phyloP scores from a whole-genome alignment of 805 yeast genomes.

The Kregervanrija pseudodelftensis region DNA sequence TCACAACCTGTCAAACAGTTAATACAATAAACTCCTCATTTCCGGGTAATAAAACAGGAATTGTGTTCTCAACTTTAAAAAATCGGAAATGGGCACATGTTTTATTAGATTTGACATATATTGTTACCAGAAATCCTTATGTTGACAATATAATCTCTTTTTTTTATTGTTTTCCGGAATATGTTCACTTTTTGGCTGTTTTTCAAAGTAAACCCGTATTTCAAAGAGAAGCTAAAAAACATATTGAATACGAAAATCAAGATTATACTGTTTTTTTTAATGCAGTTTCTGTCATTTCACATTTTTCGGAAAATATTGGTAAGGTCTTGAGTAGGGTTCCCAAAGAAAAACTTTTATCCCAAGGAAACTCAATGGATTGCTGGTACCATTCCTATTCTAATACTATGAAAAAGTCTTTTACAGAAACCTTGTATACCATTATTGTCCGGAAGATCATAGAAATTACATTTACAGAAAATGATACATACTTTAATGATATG shows the following conservation, averaged over 20 bases:
- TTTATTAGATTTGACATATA: constrained; percentile 71
- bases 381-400: constrained; percentile 12
- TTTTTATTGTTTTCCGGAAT: constrained; percentile 34
- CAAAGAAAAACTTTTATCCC: constrained; percentile 7
- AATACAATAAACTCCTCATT: constrained; percentile 18
- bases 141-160: constrained; percentile 27
- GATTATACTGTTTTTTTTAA: constrained; percentile 72
- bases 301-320: constrained; percentile 49
- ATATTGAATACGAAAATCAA: constrained; percentile 85
- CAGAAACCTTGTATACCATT: constrained; percentile 12
- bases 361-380: constrained; percentile 12
- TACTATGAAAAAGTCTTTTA: constrained; percentile 11
- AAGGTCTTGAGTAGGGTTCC: constrained; percentile 31
- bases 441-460: constrained; percentile 10
- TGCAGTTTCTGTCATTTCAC: constrained; percentile 58
- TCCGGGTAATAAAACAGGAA: constrained; percentile 33
- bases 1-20: constrained; percentile 43
- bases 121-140: constrained; percentile 62
- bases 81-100: constrained; percentile 74
- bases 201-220: constrained; percentile 77
- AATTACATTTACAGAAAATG: constrained; percentile 8
- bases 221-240: constrained; percentile 67
- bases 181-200: constrained; percentile 56
- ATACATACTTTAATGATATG: constrained; percentile 3
- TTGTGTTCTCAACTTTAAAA: constrained; percentile 38